Evolutionary conservation across 148 eudicot species (phyloP), one percentile per base, ranked within the genome.

Genomic region (Rhododendron henanense): DNA sequence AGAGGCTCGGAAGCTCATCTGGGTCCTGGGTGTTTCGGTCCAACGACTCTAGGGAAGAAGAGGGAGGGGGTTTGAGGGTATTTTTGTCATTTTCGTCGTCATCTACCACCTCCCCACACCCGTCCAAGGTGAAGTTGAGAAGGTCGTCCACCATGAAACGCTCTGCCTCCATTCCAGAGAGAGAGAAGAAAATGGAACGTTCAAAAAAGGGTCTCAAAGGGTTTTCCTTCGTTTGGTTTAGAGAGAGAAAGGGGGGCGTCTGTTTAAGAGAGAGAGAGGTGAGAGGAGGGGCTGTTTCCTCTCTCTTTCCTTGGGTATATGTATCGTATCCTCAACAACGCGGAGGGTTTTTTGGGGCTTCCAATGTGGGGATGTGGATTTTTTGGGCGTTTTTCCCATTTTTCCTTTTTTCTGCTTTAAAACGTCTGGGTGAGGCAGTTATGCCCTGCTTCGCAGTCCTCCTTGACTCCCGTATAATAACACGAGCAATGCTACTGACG

Each of bases 51-150:
- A 55, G 21, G 33, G 79, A 84, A 83, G 86, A 59, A 82, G 87
- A 75, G 82, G 87, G n/a, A 81, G 88, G 87, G 81, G 81, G 11
- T 85, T 85, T 78, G 83, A 81, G 67, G 69, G 79, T 84, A 15
- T 14, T 71, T 81, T 74, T 81, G 35, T 87, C 88, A 50, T 89
- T 69, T 31, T 89, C 88, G 16, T 83, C 86, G 15, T 88, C 88
- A 23, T 85, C 88, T 53, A 65, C 71, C 31, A 86, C 88, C 53
- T 88, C 93, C n/a, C 83, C 93, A 35, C 85, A 88, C 77, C 76
- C 81, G 53, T 90, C 94, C 41, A 90, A 88, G 5, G 94, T 85
- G 81, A 92, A 91, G 92, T 94, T 79, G 65, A 94, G 81, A 19
- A 94, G 89, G 87, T 90, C 94, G 51, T 94, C 94, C 48, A 87